Base-by-base conservation (phyloP, 2,329 filamentous ascomycete species). In the Aspergillus chevalieri region DNA sequence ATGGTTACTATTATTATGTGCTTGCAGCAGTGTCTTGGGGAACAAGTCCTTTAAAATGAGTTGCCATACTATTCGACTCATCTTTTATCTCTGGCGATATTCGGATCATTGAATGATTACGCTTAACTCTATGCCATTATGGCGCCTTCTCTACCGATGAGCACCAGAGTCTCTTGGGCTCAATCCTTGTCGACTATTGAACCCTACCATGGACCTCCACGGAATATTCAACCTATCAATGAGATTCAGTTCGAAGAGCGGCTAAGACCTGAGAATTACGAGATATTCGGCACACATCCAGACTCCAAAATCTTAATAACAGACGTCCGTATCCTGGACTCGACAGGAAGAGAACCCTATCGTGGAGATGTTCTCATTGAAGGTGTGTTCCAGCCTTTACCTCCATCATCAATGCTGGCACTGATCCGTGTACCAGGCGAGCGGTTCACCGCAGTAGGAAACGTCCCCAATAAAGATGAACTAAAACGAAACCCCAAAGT, bases 311-410 rank as follows among this genome's bases (percentile, higher is more conserved):
- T 22, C 7, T 42, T 42, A n/a, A 42, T 42, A 21, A 6, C 19
- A 24, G 39, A 42, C 10, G 39, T 74, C 12, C 65, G 64, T n/a
- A 72, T 73, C 44, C 44, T 74, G 2, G 71, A 74, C 24, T 66
- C 65, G 1, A 72, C 70, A 4, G 68, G 70, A 2, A 49, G 49
- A 21, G 62, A 66, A 7, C 65, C 69, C 0, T 74, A 71, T 49
- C 58, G 43, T 2, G 71, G 71, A 4, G 69, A 73, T 57, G 69
- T 74, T 0, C 60, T 67, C 21, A 68, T 73, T 24, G 55, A 69
- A 60, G 68, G 70, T 42, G 9, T 3, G 19, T 42, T 5, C 9
- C 26, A 12, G 28, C 28, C 28, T 30, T 30, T 3, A 12, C 28
- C n/a, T n/a, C 3, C 10, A 39, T 14, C 6, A 39, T 39, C 7